Evolutionary conservation across 345 rosid species (phyloP).

Genomic region (thale cress (Arabidopsis thaliana)): TAIR10.1 NC_003074.8:1751001-1751500

Average conservation of each 20-base stretch:
- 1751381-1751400: conserved; percentile 5
- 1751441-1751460: not conserved
- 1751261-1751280: not conserved
- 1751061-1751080: not conserved
- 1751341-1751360: not conserved
- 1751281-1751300: not conserved
- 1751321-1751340: not conserved
- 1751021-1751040: conserved; percentile 22
- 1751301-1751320: not conserved
- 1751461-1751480: not conserved
- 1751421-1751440: conserved; percentile 10
- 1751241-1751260: not conserved
- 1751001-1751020: conserved; percentile 13
- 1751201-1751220: not conserved
- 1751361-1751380: not conserved
- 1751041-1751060: not conserved
- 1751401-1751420: conserved; percentile 22
- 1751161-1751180: not conserved
- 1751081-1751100: too few relatives aligned
- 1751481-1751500: not conserved
- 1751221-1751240: not conserved
- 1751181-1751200: not conserved
- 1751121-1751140: not conserved
- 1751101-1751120: not conserved
- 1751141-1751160: not conserved